These are phyloP conservation scores for Osmozyma mogii DNA, from an alignment of 805 yeast genomes.

Conservation along the genomic window DNA sequence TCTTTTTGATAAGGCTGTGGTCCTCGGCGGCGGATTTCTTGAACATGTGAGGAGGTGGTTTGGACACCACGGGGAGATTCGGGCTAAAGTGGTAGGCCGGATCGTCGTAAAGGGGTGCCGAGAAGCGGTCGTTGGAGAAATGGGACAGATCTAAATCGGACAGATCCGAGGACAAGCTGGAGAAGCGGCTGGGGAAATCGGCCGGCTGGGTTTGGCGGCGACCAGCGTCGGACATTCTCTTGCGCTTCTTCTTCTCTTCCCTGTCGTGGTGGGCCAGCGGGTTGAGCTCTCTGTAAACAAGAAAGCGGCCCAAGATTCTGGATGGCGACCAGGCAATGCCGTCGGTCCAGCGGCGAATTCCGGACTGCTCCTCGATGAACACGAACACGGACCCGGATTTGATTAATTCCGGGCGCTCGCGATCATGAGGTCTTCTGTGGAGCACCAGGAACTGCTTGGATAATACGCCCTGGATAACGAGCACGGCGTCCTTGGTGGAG, in stretches of 20 bases:
- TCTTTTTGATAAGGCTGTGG: slow-evolving; percentile 74
- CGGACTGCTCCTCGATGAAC: slow-evolving; percentile 72
- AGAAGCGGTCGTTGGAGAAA: too few relatives aligned
- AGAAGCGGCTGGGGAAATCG: too few relatives aligned
- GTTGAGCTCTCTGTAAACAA: slow-evolving; percentile 67
- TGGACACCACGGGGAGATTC: too few relatives aligned
- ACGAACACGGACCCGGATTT: slow-evolving; percentile 77
- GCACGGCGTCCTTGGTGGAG: slow-evolving; percentile 74
- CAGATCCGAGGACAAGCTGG: too few relatives aligned
- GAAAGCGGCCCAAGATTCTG: slow-evolving; percentile 75
- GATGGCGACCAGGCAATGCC: slow-evolving; percentile 95
- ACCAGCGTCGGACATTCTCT: too few relatives aligned
- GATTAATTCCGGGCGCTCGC: slow-evolving; percentile 60
- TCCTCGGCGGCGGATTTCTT: slow-evolving; percentile 59
- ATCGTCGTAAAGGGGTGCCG: too few relatives aligned
- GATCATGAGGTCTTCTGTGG: slow-evolving; percentile 74
- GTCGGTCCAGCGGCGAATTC: slow-evolving; percentile 93
- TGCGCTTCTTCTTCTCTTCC: slow-evolving; percentile 35
- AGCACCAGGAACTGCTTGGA: slow-evolving; percentile 53
- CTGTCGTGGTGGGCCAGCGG: slow-evolving; percentile 32
- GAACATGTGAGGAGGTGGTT: too few relatives aligned
- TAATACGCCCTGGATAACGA: slow-evolving; percentile 73
- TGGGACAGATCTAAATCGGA: too few relatives aligned
- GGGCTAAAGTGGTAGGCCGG: too few relatives aligned
- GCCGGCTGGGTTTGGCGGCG: too few relatives aligned